A percentile compares a stretch with the other conserved stretches of the same genome.
phyloP scores from a whole-genome alignment of 192 early-diverging fungal species.

The Chytriomyces sp. region DNA sequence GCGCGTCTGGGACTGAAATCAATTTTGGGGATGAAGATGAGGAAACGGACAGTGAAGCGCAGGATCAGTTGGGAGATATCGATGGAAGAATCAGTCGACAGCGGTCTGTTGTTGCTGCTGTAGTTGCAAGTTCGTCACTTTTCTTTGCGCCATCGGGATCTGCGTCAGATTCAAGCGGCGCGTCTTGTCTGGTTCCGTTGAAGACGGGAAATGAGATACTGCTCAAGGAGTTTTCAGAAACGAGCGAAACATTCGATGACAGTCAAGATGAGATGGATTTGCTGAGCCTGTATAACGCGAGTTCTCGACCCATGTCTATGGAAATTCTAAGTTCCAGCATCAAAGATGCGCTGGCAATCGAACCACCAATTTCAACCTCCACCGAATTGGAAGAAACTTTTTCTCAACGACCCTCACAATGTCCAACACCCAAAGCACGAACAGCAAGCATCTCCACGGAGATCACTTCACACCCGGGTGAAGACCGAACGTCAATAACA shows the following conservation, averaged over 20 bases:
- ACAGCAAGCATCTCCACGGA: not conserved
- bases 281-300: not conserved
- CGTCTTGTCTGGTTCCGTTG: no score
- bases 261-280: not conserved
- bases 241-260: conserved; percentile 8
- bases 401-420: not conserved
- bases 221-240: not conserved
- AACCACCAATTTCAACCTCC: not conserved
- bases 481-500: not conserved
- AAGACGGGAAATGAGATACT: not conserved
- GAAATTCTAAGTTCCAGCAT: not conserved
- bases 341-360: not conserved
- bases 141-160: not conserved
- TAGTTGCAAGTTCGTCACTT: not conserved
- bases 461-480: not conserved
- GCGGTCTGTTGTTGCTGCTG: not conserved
- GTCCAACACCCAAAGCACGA: conserved; percentile 6
- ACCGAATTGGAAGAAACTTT: not conserved
- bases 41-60: not conserved
- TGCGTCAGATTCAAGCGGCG: not conserved
- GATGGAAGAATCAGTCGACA: not conserved
- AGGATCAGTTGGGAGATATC: not conserved
- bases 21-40: not conserved
- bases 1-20: not conserved
- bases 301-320: not conserved